Percentiles rank a stretch among this genome's conserved stretches.
These are phyloP conservation scores for Cyamopsis tetragonoloba DNA, from an alignment of 306 rosid genomes.

Conservation along the genomic window DNA sequence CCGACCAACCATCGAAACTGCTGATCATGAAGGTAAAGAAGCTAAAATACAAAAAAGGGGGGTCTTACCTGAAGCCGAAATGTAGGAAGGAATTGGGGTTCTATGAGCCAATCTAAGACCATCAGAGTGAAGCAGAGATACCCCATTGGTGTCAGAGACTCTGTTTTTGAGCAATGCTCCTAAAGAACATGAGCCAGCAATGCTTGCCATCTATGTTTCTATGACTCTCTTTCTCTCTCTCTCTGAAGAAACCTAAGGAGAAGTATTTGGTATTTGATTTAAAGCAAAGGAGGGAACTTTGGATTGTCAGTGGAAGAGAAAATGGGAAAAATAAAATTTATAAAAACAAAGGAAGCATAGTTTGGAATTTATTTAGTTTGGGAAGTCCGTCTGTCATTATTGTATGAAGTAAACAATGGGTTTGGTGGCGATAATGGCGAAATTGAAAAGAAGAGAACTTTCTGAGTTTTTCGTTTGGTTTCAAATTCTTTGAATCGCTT, in stretches of 20 bases:
- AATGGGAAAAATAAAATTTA: background rate
- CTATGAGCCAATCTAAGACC: constrained; percentile 42
- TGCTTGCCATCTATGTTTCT: constrained; percentile 32
- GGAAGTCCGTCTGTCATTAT: constrained; percentile 30
- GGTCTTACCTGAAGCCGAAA: constrained; percentile 37
- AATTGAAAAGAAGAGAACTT: background rate
- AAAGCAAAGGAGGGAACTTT: constrained; percentile 19
- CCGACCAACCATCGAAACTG: background rate
- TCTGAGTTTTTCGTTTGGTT: background rate
- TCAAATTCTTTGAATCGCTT: constrained; percentile 30
- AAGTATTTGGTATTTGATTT: background rate
- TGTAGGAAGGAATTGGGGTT: constrained; percentile 21
- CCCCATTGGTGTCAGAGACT: constrained; percentile 26
- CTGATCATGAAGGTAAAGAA: background rate
- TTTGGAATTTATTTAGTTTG: constrained; percentile 25
- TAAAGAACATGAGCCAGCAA: constrained; percentile 39
- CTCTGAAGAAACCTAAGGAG: background rate
- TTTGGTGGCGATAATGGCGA: constrained; percentile 43
- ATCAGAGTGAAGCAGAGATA: constrained; percentile 26
- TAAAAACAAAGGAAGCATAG: constrained; percentile 21
- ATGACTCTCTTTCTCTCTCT: background rate
- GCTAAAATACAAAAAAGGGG: background rate
- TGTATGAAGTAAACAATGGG: constrained; percentile 23
- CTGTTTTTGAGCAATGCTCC: constrained; percentile 36
- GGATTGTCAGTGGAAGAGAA: constrained; percentile 23